phyloP scores from a whole-genome alignment of 2,329 filamentous ascomycete genomes.

The Aspergillus hortae region DNA sequence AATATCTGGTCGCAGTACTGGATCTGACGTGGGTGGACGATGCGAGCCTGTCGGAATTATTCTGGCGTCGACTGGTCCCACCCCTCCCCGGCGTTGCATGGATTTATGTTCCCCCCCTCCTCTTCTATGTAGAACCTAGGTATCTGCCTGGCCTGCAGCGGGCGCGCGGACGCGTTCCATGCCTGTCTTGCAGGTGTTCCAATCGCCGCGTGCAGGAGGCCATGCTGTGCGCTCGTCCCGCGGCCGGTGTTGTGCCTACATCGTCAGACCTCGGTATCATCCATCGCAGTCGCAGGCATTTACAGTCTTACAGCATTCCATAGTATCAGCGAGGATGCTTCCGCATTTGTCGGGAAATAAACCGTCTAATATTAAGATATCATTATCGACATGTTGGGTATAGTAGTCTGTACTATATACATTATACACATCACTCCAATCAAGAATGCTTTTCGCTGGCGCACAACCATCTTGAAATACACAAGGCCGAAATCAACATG shows the following conservation, averaged over 20 bases:
- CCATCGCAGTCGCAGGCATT: not conserved
- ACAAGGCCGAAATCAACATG: slow-evolving; percentile 4
- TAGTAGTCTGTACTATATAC: slow-evolving; percentile 16
- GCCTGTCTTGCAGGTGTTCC: not conserved
- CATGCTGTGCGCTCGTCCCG: not conserved
- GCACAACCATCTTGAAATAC: slow-evolving; percentile 12
- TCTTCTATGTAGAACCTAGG: no score
- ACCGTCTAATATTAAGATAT: slow-evolving; percentile 3
- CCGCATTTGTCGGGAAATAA: not conserved
- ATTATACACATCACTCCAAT: slow-evolving; percentile 10
- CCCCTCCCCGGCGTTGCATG: not conserved
- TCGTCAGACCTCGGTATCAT: not conserved
- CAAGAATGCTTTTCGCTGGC: slow-evolving; percentile 11
- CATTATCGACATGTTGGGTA: slow-evolving; percentile 9
- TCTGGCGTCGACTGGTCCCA: not conserved
- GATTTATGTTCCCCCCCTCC: not conserved
- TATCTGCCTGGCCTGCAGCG: not conserved
- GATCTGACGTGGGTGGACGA: slow-evolving; percentile 46
- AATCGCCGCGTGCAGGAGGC: not conserved
- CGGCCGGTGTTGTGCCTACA: no score
- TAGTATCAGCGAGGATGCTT: not conserved
- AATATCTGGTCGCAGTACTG: slow-evolving; percentile 74
- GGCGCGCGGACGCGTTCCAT: not conserved
- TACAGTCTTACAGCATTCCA: not conserved
- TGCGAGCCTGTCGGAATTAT: not conserved